A percentile compares a stretch with the other conserved stretches of the same genome.
Conservation (phyloP, 2,329 filamentous ascomycete species). For the Coniella lustricola region DNA sequence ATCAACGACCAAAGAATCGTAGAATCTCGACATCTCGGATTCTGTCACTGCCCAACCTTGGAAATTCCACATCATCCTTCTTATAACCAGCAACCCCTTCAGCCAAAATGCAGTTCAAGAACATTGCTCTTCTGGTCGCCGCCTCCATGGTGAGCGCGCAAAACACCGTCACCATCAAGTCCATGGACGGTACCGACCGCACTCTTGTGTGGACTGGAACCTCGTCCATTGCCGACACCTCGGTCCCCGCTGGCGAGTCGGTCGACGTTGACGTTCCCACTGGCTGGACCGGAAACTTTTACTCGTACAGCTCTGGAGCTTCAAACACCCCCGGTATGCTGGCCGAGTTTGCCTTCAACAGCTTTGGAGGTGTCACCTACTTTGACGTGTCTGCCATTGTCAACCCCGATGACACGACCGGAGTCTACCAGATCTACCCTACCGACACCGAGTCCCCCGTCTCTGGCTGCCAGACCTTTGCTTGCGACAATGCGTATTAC, state of each 20-base stretch:
- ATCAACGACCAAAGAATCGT: background rate
- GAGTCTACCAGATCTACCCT: constrained; percentile 34
- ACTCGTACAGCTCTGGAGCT: constrained; percentile 27
- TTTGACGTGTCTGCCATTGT: constrained; percentile 41
- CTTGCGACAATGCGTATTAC: constrained; percentile 45
- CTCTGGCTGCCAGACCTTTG: constrained; percentile 34
- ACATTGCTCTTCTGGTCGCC: constrained; percentile 33
- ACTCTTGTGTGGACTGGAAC: constrained; percentile 45
- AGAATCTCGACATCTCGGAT: background rate
- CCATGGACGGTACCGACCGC: constrained; percentile 45
- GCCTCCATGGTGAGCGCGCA: constrained; percentile 36
- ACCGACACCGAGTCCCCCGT: constrained; percentile 21
- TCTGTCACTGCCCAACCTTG: background rate
- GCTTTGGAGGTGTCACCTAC: constrained; percentile 29
- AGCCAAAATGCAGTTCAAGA: constrained; percentile 49
- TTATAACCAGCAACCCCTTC: constrained; percentile 16
- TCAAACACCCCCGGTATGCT: constrained; percentile 30
- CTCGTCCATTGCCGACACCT: constrained; percentile 33
- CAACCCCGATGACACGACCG: constrained; percentile 31
- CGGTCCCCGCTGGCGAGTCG: constrained; percentile 31
- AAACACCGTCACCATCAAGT: constrained; percentile 51
- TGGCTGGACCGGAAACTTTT: constrained; percentile 27
- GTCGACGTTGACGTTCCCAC: constrained; percentile 25
- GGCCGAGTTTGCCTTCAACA: constrained; percentile 30
- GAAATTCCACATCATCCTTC: background rate